phyloP scores from a whole-genome alignment of 2,329 filamentous ascomycete species.

The Penicillium sp. region DNA sequence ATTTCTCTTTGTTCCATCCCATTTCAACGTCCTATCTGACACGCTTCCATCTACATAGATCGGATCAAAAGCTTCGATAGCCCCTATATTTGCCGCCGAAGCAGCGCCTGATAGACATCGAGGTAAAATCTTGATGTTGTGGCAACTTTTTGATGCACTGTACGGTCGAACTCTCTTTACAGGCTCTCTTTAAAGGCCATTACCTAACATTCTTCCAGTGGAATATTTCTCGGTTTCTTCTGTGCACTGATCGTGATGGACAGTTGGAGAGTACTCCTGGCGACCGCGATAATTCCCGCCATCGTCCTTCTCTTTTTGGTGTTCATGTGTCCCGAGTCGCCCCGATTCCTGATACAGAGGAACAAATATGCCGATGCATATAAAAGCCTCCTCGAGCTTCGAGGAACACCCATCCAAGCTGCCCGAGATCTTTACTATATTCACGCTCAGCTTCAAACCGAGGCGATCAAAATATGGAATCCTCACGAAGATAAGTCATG shows the following conservation, averaged over 20 bases:
- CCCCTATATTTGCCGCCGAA: slow-evolving; percentile 24
- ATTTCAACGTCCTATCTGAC: not conserved
- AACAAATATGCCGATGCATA: not conserved
- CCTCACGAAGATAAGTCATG: not conserved
- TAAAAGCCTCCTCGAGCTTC: not conserved
- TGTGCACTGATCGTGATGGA: not conserved
- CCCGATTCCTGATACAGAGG: slow-evolving; percentile 18
- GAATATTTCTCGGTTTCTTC: slow-evolving; percentile 1
- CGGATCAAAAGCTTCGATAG: slow-evolving; percentile 25
- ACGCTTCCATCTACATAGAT: slow-evolving; percentile 9
- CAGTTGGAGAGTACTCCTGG: not conserved
- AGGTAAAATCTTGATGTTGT: slow-evolving; percentile 23
- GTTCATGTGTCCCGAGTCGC: slow-evolving; percentile 7
- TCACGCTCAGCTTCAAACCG: slow-evolving; percentile 6
- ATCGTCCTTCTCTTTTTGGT: not conserved
- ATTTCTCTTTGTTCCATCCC: not conserved
- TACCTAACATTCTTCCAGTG: not conserved
- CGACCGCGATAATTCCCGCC: not conserved
- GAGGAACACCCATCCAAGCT: not conserved
- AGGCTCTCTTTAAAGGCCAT: not conserved
- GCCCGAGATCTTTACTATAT: slow-evolving; percentile 35
- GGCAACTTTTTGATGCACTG: slow-evolving; percentile 26
- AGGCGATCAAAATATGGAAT: not conserved
- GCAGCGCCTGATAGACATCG: slow-evolving; percentile 18
- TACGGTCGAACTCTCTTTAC: not conserved